phyloP scores from a whole-genome alignment of 129 eudicot genomes.

The Lactuca sativa region DNA sequence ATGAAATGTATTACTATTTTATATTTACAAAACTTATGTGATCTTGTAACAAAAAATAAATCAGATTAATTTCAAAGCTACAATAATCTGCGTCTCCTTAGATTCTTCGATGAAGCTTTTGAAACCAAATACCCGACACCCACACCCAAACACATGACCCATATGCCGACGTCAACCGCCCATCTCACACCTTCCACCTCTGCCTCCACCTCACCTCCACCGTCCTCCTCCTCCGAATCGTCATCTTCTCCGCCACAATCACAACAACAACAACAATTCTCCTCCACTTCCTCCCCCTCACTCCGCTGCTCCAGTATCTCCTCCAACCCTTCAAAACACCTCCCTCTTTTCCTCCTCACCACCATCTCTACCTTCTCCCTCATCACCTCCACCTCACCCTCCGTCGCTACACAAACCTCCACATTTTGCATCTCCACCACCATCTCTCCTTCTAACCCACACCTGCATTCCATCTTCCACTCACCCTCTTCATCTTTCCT shows the following conservation, averaged over 20 bases:
- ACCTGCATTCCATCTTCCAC: constrained; percentile 67
- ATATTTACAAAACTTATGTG: constrained; percentile 8
- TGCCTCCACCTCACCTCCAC: constrained; percentile 45
- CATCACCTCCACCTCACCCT: constrained; percentile 39
- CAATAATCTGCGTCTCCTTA: constrained; percentile 24
- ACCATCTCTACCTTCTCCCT: constrained; percentile 40
- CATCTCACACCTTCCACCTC: constrained; percentile 66
- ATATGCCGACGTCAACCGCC: constrained; percentile 93
- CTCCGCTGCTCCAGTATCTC: constrained; percentile 67
- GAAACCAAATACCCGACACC: constrained; percentile 85
- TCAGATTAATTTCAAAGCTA: background rate
- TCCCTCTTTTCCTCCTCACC: constrained; percentile 39
- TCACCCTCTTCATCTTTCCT: constrained; percentile 50
- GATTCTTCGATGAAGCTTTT: constrained; percentile 48
- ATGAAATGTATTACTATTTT: background rate
- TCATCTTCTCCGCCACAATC: constrained; percentile 18
- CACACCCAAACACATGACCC: constrained; percentile 86
- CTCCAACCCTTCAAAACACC: constrained; percentile 41
- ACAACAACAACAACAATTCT: constrained; percentile 34
- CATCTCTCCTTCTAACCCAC: constrained; percentile 35
- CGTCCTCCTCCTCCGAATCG: constrained; percentile 15
- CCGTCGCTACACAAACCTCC: constrained; percentile 58
- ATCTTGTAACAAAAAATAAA: background rate
- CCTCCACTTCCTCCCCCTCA: constrained; percentile 44
- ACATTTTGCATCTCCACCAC: constrained; percentile 34